A percentile compares a stretch with the other conserved stretches of the same genome.
Evolutionary conservation across 83 land plant species (phyloP).

Genomic region (Diphasiastrum complanatum): DNA sequence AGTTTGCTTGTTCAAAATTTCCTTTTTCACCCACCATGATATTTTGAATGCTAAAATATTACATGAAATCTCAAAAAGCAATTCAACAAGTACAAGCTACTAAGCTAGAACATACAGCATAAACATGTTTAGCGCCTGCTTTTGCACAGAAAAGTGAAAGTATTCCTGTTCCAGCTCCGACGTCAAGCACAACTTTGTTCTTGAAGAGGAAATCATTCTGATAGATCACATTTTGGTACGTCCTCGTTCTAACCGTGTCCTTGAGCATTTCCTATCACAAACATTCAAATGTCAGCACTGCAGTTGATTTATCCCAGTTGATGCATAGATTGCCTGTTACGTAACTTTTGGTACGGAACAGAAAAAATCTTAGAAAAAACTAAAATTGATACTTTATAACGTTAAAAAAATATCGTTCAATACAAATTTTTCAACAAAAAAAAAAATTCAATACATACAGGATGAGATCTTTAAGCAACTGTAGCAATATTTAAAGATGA

Average conservation of each 20-base stretch:
- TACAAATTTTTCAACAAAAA: too few relatives aligned
- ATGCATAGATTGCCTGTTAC: too few relatives aligned
- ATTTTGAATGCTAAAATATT: background rate
- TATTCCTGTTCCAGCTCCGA: slow-evolving; percentile 99
- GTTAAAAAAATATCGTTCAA: too few relatives aligned
- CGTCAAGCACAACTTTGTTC: slow-evolving; percentile 91
- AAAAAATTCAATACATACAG: too few relatives aligned
- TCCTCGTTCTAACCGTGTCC: slow-evolving; percentile 85
- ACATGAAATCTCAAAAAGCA: slow-evolving; percentile 19
- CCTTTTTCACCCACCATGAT: background rate
- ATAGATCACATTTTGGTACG: slow-evolving; percentile 91
- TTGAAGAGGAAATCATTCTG: slow-evolving; percentile 81
- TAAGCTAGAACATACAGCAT: slow-evolving; percentile 77
- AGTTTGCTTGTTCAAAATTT: background rate
- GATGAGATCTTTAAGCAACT: too few relatives aligned
- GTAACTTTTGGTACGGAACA: too few relatives aligned
- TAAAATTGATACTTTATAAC: too few relatives aligned
- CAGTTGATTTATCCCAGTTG: too few relatives aligned
- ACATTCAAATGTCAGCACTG: slow-evolving; percentile 2
- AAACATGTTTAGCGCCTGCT: slow-evolving; percentile 94
- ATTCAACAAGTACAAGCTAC: background rate
- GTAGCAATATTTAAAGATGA: too few relatives aligned
- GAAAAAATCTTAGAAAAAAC: too few relatives aligned
- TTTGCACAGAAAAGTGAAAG: slow-evolving; percentile 95
- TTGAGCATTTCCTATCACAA: slow-evolving; percentile 91